phyloP scores from a whole-genome alignment of 257 asterid species.

The Mentha longifolia region DNA sequence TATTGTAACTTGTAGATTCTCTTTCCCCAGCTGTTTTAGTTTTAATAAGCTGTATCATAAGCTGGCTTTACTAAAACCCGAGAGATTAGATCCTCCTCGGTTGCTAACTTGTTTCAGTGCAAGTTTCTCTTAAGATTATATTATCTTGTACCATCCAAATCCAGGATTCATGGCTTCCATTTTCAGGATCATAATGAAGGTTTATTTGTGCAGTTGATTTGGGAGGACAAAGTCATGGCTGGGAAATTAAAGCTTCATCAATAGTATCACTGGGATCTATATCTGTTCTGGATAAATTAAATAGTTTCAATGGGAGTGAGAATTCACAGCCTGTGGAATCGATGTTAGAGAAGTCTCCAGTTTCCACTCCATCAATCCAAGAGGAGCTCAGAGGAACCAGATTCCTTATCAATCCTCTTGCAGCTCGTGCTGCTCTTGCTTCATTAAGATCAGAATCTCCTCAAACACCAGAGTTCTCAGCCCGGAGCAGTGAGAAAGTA shows the following conservation, averaged over 20 bases:
- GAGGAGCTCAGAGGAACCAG: conserved; percentile 38
- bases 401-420: conserved; percentile 56
- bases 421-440: conserved; percentile 80
- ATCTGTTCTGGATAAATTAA: conserved; percentile 22
- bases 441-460: conserved; percentile 50
- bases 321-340: conserved; percentile 21
- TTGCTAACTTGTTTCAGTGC: conserved; percentile 1
- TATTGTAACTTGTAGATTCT: conserved; percentile 12
- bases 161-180: conserved; percentile 21
- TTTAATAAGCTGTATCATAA: neutral
- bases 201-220: conserved; percentile 44
- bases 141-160: conserved; percentile 15
- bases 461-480: conserved; percentile 28
- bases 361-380: conserved; percentile 31
- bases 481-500: conserved; percentile 30
- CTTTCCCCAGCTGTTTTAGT: neutral
- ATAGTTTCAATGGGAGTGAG: conserved; percentile 29
- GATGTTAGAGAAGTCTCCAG: conserved; percentile 29
- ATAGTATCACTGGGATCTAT: conserved; percentile 26
- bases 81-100: conserved; percentile 16
- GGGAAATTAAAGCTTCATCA: conserved; percentile 26
- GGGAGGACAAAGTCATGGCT: conserved; percentile 34
- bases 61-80: conserved; percentile 17
- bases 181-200: conserved; percentile 20
- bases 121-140: conserved; percentile 16